phyloP scores from a whole-genome alignment of 108 stramenopile genomes.

The Aurantiochytrium sp. region DNA sequence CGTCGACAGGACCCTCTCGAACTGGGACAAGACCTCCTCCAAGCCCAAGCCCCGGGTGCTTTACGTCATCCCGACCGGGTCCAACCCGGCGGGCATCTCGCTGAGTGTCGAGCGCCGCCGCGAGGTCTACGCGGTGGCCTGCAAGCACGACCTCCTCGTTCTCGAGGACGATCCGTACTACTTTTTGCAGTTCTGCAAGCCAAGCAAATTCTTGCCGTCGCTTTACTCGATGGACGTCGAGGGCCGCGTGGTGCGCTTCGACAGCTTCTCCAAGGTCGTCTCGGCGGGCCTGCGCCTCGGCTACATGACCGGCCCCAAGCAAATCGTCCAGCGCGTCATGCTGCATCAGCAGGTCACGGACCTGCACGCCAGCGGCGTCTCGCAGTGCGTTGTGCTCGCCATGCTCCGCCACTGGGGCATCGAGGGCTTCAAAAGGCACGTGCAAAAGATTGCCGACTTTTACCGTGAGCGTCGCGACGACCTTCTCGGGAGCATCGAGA shows the following conservation, averaged over 20 bases:
- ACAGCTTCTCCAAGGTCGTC: slow-evolving; percentile 58
- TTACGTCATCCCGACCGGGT: slow-evolving; percentile 54
- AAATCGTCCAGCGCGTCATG: slow-evolving; percentile 45
- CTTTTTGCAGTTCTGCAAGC: slow-evolving; percentile 40
- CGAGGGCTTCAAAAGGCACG: neutral
- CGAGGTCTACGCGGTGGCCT: slow-evolving; percentile 49
- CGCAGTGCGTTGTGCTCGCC: slow-evolving; percentile 50
- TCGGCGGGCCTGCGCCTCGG: slow-evolving; percentile 63
- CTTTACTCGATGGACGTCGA: slow-evolving; percentile 48
- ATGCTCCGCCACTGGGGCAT: slow-evolving; percentile 48
- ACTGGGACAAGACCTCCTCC: neutral
- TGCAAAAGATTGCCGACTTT: slow-evolving; percentile 19
- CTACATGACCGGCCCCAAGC: slow-evolving; percentile 51
- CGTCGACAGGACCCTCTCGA: neutral
- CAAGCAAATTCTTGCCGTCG: neutral
- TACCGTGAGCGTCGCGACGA: slow-evolving; percentile 43
- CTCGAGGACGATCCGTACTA: slow-evolving; percentile 67
- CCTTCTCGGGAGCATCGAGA: slow-evolving; percentile 31
- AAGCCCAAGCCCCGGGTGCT: slow-evolving; percentile 40
- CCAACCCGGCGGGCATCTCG: slow-evolving; percentile 51
- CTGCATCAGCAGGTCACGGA: slow-evolving; percentile 49
- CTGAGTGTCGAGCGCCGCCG: slow-evolving; percentile 36
- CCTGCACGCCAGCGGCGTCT: slow-evolving; percentile 53
- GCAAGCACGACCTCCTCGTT: slow-evolving; percentile 54
- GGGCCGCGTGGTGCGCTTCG: slow-evolving; percentile 62